Conservation (phyloP, 192 early-diverging fungal genomes). For the Coemansia sp. region DNA sequence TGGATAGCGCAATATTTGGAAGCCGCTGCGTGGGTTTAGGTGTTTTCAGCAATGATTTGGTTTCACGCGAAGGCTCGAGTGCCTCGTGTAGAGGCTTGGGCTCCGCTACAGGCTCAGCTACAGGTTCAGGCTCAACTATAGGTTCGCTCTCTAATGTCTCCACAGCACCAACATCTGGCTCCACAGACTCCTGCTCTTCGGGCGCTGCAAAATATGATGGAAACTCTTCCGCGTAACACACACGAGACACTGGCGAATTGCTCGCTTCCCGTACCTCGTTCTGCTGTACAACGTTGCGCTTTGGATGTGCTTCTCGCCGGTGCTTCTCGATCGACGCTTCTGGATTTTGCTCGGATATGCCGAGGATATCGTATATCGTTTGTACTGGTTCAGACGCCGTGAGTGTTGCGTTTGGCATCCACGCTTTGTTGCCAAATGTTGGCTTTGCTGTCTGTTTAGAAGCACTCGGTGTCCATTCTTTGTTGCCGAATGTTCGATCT, state of each 20-base stretch:
- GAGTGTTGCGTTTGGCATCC: conserved; percentile 14
- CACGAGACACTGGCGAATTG: conserved; percentile 21
- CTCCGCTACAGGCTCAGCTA: background rate
- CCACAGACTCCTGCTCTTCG: background rate
- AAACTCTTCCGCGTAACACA: conserved; percentile 27
- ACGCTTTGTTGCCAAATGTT: conserved; percentile 27
- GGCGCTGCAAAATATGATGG: conserved; percentile 6
- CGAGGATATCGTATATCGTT: conserved; percentile 45
- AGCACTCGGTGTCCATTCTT: background rate
- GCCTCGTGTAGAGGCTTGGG: background rate
- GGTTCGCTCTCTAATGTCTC: background rate
- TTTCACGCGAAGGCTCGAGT: background rate
- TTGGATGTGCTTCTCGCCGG: background rate
- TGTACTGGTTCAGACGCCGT: conserved; percentile 2
- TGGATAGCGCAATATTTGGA: background rate
- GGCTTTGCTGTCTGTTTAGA: too few relatives aligned
- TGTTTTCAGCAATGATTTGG: background rate
- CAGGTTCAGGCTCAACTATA: background rate
- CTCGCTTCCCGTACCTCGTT: background rate
- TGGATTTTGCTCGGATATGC: conserved; percentile 25
- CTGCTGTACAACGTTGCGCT: background rate
- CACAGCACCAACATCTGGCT: background rate
- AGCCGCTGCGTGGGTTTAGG: background rate
- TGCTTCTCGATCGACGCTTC: conserved; percentile 1
- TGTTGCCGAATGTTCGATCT: background rate